A percentile compares a stretch with the other conserved stretches of the same genome.
These are phyloP conservation scores for Cenchrus americanus DNA, from an alignment of 176 grass and related monocot genomes.

Conservation along the genomic window DNA sequence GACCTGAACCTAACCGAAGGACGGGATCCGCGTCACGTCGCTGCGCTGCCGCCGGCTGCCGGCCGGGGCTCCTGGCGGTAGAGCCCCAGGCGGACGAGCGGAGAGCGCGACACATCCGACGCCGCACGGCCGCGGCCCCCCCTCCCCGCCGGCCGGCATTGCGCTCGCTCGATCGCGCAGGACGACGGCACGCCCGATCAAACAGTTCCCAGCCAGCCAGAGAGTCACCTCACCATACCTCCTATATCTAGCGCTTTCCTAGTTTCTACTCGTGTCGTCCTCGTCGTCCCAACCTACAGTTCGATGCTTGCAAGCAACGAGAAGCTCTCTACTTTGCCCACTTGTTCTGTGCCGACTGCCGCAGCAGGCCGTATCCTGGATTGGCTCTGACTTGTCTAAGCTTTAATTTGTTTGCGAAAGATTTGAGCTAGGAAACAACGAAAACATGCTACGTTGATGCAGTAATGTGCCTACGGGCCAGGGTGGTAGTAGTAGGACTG, in stretches of 20 bases:
- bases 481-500: background rate
- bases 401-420: no score
- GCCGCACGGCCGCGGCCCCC: background rate
- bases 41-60: no score
- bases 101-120: conserved; percentile 14
- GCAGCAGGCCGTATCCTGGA: background rate
- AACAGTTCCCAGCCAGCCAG: background rate
- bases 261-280: background rate
- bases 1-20: background rate
- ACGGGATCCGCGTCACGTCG: background rate
- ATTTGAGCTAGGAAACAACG: background rate
- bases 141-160: no score
- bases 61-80: no score
- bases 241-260: background rate
- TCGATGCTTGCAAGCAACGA: conserved; percentile 3
- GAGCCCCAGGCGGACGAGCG: no score
- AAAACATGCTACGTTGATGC: background rate
- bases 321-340: background rate
- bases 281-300: background rate
- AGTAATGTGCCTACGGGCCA: background rate
- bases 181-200: conserved; percentile 22
- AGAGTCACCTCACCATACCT: conserved; percentile 2
- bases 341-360: background rate
- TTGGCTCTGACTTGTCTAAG: background rate
- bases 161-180: no score